Evolutionary conservation across 2,329 filamentous ascomycete genomes (phyloP), one percentile per base, ranked within the genome.

Genomic region (Amauroascus niger): DNA sequence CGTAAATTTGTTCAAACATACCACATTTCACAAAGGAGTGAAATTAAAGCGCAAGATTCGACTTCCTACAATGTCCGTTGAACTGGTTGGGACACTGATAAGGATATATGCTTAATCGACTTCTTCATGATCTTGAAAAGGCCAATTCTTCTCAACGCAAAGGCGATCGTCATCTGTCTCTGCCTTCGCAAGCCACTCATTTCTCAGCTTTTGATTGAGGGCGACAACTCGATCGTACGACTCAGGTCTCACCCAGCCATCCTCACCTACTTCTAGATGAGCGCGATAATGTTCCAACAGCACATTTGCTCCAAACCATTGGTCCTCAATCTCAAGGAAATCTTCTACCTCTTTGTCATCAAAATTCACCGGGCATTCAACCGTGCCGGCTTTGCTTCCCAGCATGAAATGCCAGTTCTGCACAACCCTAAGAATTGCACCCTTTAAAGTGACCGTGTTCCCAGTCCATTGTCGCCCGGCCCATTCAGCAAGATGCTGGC

Each of bases 201-300:
- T 16, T 52, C 49, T 22, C 8, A 53, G 47, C 30, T 53, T 9
- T 9, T 35, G 46, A 35, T 52, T 59, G 9, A 59, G 33, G 11
- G 51, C 47, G n/a, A 56, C 54, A 33, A 26, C 14, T n/a, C n/a
- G n/a, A n/a, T 45, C 54, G 54, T 59, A 59, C 16, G 22, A 13
- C 41, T 56, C 53, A 41, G 41, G 52, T 18, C 52, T 52, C 9
- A 58, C 30, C 58, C 58, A 59, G 2, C 58, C 58, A 28, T 59
- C 52, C 32, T 59, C 58, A 47, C 26, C 52, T 14, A 59, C 22
- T 9, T 53, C 54, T 3, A 59, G 20, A 35, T 49, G 2, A 35
- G 56, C 54, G 6, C 54, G 55, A 53, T 54, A 56, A 4, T 44
- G 40, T 4, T 58, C 49, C 33, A 58, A 45, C 49, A 41, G 39